phyloP scores from a whole-genome alignment of 306 rosid species.

The Carpinus viminea region DNA sequence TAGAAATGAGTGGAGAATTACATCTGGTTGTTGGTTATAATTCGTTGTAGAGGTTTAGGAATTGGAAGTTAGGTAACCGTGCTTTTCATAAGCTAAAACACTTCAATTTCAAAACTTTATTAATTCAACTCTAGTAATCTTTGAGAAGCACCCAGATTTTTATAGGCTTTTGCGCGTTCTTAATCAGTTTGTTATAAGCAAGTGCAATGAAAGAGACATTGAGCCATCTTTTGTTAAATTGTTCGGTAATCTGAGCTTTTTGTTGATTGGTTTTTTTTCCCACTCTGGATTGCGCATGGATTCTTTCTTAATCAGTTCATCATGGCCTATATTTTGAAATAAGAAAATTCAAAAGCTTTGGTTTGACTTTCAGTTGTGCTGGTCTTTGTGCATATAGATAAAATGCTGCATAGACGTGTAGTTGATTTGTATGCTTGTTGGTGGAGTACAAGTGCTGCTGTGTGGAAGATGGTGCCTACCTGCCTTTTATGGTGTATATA shows the following conservation, averaged over 20 bases:
- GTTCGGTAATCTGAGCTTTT: too few relatives aligned
- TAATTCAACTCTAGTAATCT: not conserved
- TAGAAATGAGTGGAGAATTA: not conserved
- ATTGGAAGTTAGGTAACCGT: not conserved
- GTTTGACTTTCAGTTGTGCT: not conserved
- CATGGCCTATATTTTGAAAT: too few relatives aligned
- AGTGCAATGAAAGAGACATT: too few relatives aligned
- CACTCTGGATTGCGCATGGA: too few relatives aligned
- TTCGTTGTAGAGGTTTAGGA: not conserved
- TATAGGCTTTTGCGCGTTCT: not conserved
- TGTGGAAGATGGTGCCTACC: too few relatives aligned
- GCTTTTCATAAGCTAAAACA: not conserved
- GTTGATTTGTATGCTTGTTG: too few relatives aligned
- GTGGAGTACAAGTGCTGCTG: too few relatives aligned
- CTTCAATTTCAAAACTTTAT: not conserved
- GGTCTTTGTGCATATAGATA: not conserved
- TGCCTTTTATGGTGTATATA: not conserved
- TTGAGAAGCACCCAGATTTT: not conserved
- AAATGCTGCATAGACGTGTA: too few relatives aligned
- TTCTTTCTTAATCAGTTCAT: too few relatives aligned
- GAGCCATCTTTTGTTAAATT: too few relatives aligned
- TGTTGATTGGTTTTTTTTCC: too few relatives aligned
- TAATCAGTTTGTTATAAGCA: not conserved
- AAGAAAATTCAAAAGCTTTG: not conserved
- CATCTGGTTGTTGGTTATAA: not conserved